These are phyloP conservation scores for Penicillium glabrum DNA, from an alignment of 2,329 filamentous ascomycete species.

Conservation along the genomic window DNA sequence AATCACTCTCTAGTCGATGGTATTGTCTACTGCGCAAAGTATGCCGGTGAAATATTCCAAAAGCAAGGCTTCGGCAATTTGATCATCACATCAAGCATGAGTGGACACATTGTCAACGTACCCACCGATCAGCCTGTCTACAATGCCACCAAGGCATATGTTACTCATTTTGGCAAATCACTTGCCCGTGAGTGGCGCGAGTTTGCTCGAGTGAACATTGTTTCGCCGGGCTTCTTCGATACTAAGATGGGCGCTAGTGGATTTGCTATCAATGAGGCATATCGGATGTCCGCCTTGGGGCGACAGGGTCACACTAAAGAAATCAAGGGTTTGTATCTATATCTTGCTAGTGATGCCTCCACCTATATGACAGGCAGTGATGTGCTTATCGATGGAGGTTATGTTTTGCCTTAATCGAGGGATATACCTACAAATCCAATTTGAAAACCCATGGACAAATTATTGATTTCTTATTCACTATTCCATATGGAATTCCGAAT, in stretches of 20 bases:
- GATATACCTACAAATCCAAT: no score
- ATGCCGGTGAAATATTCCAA: slow-evolving; percentile 46
- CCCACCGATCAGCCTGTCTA: slow-evolving; percentile 57
- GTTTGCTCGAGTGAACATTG: slow-evolving; percentile 58
- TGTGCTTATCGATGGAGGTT: slow-evolving; percentile 51
- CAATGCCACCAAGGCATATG: slow-evolving; percentile 57
- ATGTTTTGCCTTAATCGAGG: slow-evolving; percentile 32
- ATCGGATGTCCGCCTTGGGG: slow-evolving; percentile 50
- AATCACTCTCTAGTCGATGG: slow-evolving; percentile 42
- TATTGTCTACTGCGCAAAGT: slow-evolving; percentile 47
- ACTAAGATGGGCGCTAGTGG: slow-evolving; percentile 56
- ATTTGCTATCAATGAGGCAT: slow-evolving; percentile 44
- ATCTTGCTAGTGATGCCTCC: slow-evolving; percentile 48
- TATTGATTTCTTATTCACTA: no score
- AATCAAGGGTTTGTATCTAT: slow-evolving; percentile 44
- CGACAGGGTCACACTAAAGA: slow-evolving; percentile 37
- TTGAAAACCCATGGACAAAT: no score
- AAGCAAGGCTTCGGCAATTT: slow-evolving; percentile 43
- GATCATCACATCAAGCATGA: slow-evolving; percentile 56
- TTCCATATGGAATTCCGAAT: no score
- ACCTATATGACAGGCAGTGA: slow-evolving; percentile 52
- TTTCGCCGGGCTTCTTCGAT: slow-evolving; percentile 56
- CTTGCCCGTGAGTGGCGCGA: slow-evolving; percentile 59
- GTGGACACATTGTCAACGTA: slow-evolving; percentile 53
- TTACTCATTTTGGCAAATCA: slow-evolving; percentile 57